Evolutionary conservation across 495 filamentous ascomycete genomes (phyloP), one percentile per base, ranked within the genome.

Genomic region (Penicillium steckii): DNA sequence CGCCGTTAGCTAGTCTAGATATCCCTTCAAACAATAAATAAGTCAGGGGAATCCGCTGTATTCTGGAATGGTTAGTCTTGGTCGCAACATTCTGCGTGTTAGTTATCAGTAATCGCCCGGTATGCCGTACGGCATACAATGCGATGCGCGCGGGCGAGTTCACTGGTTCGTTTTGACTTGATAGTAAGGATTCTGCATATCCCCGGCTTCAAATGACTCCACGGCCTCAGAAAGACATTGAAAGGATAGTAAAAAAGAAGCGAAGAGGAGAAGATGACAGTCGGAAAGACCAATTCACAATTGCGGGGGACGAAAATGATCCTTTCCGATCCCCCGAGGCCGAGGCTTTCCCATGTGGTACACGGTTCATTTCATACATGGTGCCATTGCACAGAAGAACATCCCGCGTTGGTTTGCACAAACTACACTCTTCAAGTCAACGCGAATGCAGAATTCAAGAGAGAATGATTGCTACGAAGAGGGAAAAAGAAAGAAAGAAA

Each of bases 1-100:
- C 44, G 35, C 40, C 46, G 35, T 54, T 52, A 51, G 44, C 47
- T 22, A 60, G 44, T 29, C 25, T 55, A 60, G 52, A 46, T 44
- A 46, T 37, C 40, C 13, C 38, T 19, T 9, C 35, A 27, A 37
- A 21, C 32, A 52, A 44, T 42, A 23, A 42, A 37, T 57, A 48
- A 37, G 53, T 44, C 41, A 12, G 44, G 35, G 27, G 35, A 21
- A 27, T 32, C 25, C 32, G 15, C 26, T 49, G 32, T 10, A 8
- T 17, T 44, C 19, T 41, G 33, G 38, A 19, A 27, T 25, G 10
- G 27, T 46, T 38, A 46, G 47, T 48, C 52, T 37, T 38, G 32
- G 23, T 38, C 35, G 35, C 35, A 38, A 38, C 17, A 38, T 17
- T 27, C 22, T 30, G 30, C 8, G 29, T 26, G 32, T 17, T 10